Conservation (phyloP, 2,329 filamentous ascomycete species). For the Botrytis fragariae region DNA sequence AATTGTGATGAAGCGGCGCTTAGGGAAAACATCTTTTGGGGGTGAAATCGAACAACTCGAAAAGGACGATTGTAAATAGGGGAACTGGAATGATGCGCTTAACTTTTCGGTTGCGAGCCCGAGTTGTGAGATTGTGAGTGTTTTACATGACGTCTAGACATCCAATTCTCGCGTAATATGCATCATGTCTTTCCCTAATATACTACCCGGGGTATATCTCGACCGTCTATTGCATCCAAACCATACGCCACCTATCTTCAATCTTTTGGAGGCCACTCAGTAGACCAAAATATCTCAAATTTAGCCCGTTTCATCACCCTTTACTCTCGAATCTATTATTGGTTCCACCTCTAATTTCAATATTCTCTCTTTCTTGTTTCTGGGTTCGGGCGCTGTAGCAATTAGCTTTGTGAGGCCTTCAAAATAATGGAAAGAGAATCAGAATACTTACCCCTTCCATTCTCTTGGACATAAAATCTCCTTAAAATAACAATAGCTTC, state of each 20-base stretch:
- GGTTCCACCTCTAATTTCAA: slow-evolving; percentile 38
- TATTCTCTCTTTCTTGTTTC: slow-evolving; percentile 37
- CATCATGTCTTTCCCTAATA: neutral
- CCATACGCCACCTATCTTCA: neutral
- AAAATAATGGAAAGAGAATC: neutral
- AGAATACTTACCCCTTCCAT: slow-evolving; percentile 73
- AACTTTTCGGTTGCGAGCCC: neutral
- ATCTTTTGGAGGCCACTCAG: neutral
- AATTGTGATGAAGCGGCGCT: neutral
- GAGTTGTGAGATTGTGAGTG: neutral
- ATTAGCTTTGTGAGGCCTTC: slow-evolving; percentile 15
- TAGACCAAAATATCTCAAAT: neutral
- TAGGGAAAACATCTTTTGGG: slow-evolving; percentile 10
- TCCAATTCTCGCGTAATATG: neutral
- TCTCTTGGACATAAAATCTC: slow-evolving; percentile 97
- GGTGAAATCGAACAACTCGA: neutral
- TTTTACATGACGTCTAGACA: neutral
- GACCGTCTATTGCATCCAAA: neutral
- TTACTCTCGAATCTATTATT: slow-evolving; percentile 23
- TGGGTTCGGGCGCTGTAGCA: slow-evolving; percentile 36
- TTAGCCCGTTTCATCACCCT: neutral
- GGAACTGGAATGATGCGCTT: slow-evolving; percentile 15
- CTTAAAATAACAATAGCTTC: slow-evolving; percentile 90
- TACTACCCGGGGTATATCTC: neutral
- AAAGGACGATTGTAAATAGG: slow-evolving; percentile 18